Base-by-base conservation (phyloP, 2,329 filamentous ascomycete species). In the Hypomyces rosellus region DNA sequence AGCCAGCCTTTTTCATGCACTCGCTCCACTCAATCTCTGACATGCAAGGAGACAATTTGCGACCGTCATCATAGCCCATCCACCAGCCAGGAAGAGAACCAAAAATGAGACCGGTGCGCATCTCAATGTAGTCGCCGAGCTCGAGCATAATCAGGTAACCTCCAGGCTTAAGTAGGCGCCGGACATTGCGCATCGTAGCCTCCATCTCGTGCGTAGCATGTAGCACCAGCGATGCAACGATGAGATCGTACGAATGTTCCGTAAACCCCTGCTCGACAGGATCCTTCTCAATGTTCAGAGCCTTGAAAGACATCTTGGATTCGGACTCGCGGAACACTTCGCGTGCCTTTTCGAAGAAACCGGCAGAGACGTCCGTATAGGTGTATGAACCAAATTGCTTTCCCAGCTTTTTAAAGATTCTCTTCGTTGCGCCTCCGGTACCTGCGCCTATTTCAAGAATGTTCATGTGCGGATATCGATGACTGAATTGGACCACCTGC, bases 381-480 rank as follows among this genome's bases (percentile, higher is more conserved):
- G 42, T 45, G n/a, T 45, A 45, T 1, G 22, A 15, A 72, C 0
- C 60, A 14, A 16, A 42, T 38, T n/a, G 16, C 14, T 38, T 38
- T n/a, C 12, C 36, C 14, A 38, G 14, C 9, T n/a, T 16, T 5
- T 38, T 38, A 7, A 38, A 12, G 5, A 38, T 16, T n/a, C 36
- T 34, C 3, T 30, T 30, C 6, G 25, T 30, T 8, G 65, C 62
- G 13, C 62, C 59, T 5, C 68, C 67, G 0, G 65, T 72, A 1
- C 68, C 69, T 14, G 64, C 67, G 6, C 69, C 69, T 25, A 73
- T 60, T 49, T 73, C 69, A 1, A 73, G 58, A 18, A 72, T 61
- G 3, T 62, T 58, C 14, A 70, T 53, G 5, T 52, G 54, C 1
- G 68, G 63, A 34, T 20, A 8, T 33, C 30, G 34, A 39, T 49